phyloP scores from a whole-genome alignment of 208 protist species.

The Leptomonas pyrrhocoris region DNA sequence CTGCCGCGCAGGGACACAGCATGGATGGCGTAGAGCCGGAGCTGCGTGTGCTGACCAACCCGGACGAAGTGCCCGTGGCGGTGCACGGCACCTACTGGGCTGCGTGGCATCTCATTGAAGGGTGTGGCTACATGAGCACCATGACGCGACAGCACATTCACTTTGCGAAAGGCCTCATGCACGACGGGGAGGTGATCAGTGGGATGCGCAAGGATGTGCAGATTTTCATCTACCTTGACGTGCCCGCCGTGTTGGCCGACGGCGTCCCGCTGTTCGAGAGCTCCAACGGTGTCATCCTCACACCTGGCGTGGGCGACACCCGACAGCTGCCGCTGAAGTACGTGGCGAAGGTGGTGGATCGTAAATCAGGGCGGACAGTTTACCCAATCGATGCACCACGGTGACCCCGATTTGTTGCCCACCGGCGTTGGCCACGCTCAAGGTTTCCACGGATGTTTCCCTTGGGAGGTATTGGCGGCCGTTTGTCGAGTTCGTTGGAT shows the following conservation, averaged over 20 bases:
- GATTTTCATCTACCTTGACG: slow-evolving; percentile 83
- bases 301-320: slow-evolving; percentile 68
- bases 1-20: slow-evolving; percentile 87
- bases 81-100: slow-evolving; percentile 86
- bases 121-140: slow-evolving; percentile 77
- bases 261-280: slow-evolving; percentile 75
- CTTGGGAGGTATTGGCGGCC: too few relatives aligned
- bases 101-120: slow-evolving; percentile 57
- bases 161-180: slow-evolving; percentile 77
- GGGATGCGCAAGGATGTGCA: slow-evolving; percentile 78
- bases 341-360: slow-evolving; percentile 65
- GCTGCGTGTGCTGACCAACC: slow-evolving; percentile 47
- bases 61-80: slow-evolving; percentile 39
- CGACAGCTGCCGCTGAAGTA: slow-evolving; percentile 71
- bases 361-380: slow-evolving; percentile 37
- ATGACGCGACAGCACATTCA: slow-evolving; percentile 92
- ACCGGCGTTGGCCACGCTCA: too few relatives aligned
- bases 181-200: slow-evolving; percentile 70
- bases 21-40: slow-evolving; percentile 57
- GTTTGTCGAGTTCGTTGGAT: too few relatives aligned
- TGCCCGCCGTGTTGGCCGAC: slow-evolving; percentile 57
- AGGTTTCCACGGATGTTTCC: too few relatives aligned
- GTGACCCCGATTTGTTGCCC: too few relatives aligned
- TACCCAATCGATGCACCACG: not conserved
- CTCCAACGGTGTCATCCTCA: slow-evolving; percentile 88